Percentiles rank a stretch among this genome's conserved stretches.
phyloP scores from a whole-genome alignment of 441 rosid species.

The Populus hybrid region DNA sequence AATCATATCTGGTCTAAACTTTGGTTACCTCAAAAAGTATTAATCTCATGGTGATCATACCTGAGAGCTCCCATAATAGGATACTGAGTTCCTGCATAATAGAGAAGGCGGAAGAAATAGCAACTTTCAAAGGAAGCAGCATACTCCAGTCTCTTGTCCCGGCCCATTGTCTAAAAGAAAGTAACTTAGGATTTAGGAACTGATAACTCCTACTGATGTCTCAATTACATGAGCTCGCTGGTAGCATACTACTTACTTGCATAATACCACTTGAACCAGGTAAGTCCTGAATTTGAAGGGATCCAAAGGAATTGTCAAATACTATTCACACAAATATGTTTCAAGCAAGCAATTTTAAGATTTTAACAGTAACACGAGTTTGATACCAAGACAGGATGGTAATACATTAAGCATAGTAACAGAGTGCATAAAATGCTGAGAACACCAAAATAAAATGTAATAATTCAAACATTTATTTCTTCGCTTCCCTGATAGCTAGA shows the following conservation, averaged over 20 bases:
- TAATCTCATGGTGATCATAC: constrained; percentile 24
- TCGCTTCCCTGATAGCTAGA: neutral
- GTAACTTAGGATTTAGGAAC: constrained; percentile 14
- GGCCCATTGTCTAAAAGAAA: constrained; percentile 76
- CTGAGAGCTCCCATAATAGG: constrained; percentile 98
- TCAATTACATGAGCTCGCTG: neutral
- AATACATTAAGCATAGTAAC: neutral
- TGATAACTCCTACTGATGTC: constrained; percentile 4
- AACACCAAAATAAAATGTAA: neutral
- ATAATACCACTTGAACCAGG: constrained; percentile 94
- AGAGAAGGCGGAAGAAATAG: constrained; percentile 87
- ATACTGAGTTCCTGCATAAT: constrained; percentile 87
- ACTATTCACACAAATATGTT: neutral
- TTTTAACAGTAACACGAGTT: neutral
- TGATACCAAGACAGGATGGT: neutral
- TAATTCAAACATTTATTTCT: neutral
- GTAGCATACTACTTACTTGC: constrained; percentile 67
- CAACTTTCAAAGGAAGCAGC: constrained; percentile 84
- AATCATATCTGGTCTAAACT: neutral
- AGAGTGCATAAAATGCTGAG: neutral
- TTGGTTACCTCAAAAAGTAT: neutral
- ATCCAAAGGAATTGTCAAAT: constrained; percentile 5
- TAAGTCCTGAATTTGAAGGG: constrained; percentile 56
- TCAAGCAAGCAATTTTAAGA: neutral
- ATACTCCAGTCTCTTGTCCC: constrained; percentile 84